These are phyloP conservation scores for Phylloporus sp. DNA, from an alignment of 768 basidiomycete species.

Conservation along the genomic window DNA sequence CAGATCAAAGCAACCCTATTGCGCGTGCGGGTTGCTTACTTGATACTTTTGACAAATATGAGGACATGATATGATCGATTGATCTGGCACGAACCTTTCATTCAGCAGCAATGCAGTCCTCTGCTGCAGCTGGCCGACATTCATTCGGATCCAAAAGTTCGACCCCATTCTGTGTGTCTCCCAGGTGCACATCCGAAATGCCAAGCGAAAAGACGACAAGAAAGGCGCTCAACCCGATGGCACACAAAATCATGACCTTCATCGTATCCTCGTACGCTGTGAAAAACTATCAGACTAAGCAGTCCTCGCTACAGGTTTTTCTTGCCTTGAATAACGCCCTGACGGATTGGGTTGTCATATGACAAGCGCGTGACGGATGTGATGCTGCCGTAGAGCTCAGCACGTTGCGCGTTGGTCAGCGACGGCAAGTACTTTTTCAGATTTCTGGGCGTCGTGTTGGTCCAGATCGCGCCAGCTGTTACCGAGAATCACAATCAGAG, in stretches of 20 bases:
- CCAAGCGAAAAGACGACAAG: constrained; percentile 56
- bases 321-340: constrained; percentile 58
- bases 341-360: constrained; percentile 53
- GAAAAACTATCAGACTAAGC: neutral
- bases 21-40: too few relatives aligned
- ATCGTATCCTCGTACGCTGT: constrained; percentile 55
- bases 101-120: neutral
- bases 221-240: constrained; percentile 49
- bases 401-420: constrained; percentile 40
- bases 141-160: constrained; percentile 34
- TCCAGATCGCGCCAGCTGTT: constrained; percentile 62
- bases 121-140: neutral
- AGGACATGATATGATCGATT: too few relatives aligned
- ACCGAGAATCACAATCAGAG: neutral
- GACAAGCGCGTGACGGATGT: constrained; percentile 45
- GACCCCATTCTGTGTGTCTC: constrained; percentile 67
- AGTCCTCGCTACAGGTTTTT: neutral
- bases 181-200: constrained; percentile 66
- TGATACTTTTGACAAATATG: too few relatives aligned
- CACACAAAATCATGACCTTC: constrained; percentile 54
- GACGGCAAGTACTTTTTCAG: constrained; percentile 54
- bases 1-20: too few relatives aligned
- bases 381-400: constrained; percentile 54
- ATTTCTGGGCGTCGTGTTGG: constrained; percentile 59
- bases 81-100: too few relatives aligned